phyloP scores from a whole-genome alignment of 495 filamentous ascomycete genomes.

The Aspergillus saccharolyticus region DNA sequence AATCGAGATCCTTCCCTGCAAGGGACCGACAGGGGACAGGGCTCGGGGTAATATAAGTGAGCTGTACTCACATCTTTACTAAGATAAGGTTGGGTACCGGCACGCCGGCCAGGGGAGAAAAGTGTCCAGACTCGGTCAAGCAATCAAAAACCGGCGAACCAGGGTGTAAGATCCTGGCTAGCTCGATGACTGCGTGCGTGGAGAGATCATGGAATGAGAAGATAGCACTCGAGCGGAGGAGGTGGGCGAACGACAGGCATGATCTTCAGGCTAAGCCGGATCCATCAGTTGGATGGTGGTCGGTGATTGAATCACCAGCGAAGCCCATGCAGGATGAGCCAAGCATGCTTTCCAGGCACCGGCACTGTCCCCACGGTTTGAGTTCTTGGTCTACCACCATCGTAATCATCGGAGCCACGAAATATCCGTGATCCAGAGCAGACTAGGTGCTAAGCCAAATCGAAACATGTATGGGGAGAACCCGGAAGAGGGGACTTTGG shows the following conservation, averaged over 20 bases:
- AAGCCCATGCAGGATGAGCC: background rate
- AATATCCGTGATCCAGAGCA: background rate
- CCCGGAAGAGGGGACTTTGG: too few relatives aligned
- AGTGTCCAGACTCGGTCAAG: background rate
- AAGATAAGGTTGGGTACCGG: background rate
- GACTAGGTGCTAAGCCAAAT: background rate
- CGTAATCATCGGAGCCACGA: background rate
- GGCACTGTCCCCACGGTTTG: background rate
- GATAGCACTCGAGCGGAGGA: background rate
- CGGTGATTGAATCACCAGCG: background rate
- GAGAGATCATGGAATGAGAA: background rate
- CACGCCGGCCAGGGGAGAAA: background rate
- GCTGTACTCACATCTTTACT: constrained; percentile 18
- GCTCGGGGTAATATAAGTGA: constrained; percentile 5
- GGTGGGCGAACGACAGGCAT: background rate
- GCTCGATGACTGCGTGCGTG: background rate
- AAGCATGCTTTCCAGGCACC: background rate
- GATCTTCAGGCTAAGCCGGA: background rate
- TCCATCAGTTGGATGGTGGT: background rate
- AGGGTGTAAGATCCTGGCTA: background rate
- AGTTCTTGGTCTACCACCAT: background rate
- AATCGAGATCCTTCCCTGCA: constrained; percentile 6
- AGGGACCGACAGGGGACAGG: constrained; percentile 4
- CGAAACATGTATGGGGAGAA: background rate
- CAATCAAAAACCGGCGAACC: constrained; percentile 2